Percentiles rank a stretch among this genome's conserved stretches.
These are phyloP conservation scores for Artemisia argyi DNA, from an alignment of 129 eudicot species.

Conservation along the genomic window DNA sequence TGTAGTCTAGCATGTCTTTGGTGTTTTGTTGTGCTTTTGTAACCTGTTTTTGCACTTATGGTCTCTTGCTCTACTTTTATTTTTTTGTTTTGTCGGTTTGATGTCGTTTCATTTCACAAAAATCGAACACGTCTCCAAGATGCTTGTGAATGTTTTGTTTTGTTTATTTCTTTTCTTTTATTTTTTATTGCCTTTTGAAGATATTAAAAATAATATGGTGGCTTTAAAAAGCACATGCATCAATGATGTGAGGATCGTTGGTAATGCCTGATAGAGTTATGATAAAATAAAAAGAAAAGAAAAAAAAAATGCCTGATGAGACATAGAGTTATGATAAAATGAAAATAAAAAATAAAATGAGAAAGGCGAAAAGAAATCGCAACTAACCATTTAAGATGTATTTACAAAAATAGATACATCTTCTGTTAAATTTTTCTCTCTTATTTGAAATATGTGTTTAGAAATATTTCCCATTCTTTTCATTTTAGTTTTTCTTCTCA, in stretches of 20 bases:
- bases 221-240: no score
- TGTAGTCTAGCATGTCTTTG: constrained; percentile 25
- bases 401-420: no score
- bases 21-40: constrained; percentile 35
- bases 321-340: no score
- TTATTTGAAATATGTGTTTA: neutral
- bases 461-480: neutral
- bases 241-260: no score
- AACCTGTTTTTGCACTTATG: constrained; percentile 47
- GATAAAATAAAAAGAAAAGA: no score
- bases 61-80: constrained; percentile 20
- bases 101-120: constrained; percentile 10
- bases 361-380: no score
- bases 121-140: constrained; percentile 34
- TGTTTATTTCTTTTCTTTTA: neutral
- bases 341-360: no score
- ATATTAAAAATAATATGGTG: neutral
- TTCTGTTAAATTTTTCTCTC: no score
- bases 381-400: no score
- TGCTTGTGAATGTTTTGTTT: neutral
- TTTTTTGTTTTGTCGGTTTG: constrained; percentile 21
- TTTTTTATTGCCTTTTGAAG: neutral
- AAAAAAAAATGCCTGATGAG: no score
- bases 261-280: no score
- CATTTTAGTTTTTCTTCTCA: no score